phyloP scores from a whole-genome alignment of 805 yeast species.

The Starmerella khaoyaiensis region DNA sequence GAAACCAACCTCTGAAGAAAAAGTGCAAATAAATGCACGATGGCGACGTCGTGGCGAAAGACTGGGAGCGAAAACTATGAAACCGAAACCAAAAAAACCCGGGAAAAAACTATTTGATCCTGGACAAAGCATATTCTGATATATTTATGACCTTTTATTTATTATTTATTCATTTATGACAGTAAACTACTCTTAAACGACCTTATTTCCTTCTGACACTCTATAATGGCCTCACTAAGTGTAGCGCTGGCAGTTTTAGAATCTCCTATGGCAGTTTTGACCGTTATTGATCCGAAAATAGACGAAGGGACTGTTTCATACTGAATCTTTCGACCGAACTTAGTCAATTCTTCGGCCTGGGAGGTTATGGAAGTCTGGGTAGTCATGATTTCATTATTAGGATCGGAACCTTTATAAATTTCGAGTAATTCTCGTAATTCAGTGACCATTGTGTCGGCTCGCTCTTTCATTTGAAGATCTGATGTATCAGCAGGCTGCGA shows the following conservation, averaged over 20 bases:
- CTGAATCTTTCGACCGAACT: conserved; percentile 9
- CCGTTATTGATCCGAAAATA: not conserved
- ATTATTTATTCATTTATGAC: not conserved
- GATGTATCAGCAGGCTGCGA: not conserved
- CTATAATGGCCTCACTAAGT: conserved; percentile 4
- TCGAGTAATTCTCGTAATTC: conserved; percentile 5
- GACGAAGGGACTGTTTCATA: conserved; percentile 10
- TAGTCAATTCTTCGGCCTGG: conserved; percentile 14
- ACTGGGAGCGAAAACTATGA: not conserved
- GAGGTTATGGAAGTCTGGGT: conserved; percentile 2
- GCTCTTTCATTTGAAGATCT: not conserved
- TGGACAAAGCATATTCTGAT: conserved; percentile 11
- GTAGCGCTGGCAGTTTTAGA: not conserved
- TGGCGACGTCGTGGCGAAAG: conserved; percentile 41
- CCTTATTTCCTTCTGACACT: conserved; percentile 14
- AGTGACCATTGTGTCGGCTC: not conserved
- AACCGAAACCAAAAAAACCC: not conserved
- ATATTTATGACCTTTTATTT: not conserved
- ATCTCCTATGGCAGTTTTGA: not conserved
- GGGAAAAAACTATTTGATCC: conserved; percentile 4
- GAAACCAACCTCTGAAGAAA: conserved; percentile 51
- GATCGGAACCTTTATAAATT: conserved; percentile 1
- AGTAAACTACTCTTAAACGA: conserved; percentile 13
- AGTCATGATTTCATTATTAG: conserved; percentile 3
- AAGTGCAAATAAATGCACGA: conserved; percentile 34